Evolutionary conservation across 2,329 filamentous ascomycete genomes (phyloP), one percentile per base, ranked within the genome.

Genomic region (Teratosphaeria viscida): DNA sequence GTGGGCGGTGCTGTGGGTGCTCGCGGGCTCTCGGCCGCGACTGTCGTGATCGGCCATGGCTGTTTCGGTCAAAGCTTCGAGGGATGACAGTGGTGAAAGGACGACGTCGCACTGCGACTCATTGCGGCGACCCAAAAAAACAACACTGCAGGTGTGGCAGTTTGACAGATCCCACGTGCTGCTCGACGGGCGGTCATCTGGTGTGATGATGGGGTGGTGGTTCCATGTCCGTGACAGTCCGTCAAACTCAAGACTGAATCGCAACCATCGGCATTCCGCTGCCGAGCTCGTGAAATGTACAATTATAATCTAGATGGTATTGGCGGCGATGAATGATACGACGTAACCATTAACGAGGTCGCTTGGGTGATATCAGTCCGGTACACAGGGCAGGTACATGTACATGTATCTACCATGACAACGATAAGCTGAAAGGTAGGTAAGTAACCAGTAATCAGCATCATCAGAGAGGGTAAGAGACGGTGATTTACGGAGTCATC

Each of bases 11-110:
- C 5, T 49, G n/a, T 35, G 27, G 35, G 6, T 27, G 37, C 8
- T 43, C 8, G 12, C 37, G 2, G 11, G 12, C 37, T 47, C 14
- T 1, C n/a, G 43, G 43, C 43, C 43, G 54, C 35, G 57, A 54
- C 54, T 27, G 14, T 54, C 32, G 35, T 56, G 34, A 7, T 59
- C 58, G 7, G 54, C 57, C 60, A 61, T 61, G 57, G 34, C 32
- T 23, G 43, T n/a, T 43, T 43, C 16, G 23, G 1, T 23, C 23
- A 23, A 23, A 23, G 23, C 23, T 23, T 23, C 23, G 23, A 23
- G 23, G 23, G 29, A 4, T 32, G 29, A 32, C 7, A 7, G 7
- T 32, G 29, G 7, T 32, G 29, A 32, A 32, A 5, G 7, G 16
- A 49, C 16, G 43, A 11, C 43, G n/a, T n/a, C 43, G 43, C 43